A percentile compares a stretch with the other conserved stretches of the same genome.
Conservation (phyloP, 129 eudicot species). For the Flaveria linearis region DNA sequence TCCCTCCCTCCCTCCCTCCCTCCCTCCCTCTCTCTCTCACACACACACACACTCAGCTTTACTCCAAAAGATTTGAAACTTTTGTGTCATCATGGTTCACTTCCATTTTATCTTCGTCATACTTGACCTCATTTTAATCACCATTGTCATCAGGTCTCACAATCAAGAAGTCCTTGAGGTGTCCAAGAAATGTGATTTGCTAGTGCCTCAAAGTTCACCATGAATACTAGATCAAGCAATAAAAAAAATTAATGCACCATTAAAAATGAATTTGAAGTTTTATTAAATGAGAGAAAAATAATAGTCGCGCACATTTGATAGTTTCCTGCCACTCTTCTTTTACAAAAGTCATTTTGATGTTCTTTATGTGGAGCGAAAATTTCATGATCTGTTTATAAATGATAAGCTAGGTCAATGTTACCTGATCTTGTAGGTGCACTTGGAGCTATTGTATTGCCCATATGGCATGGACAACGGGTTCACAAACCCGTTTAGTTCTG, state of each 20-base stretch:
- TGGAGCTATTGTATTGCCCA: constrained; percentile 88
- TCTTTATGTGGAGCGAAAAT: neutral
- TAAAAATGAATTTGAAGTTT: neutral
- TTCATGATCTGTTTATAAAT: neutral
- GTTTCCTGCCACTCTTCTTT: neutral
- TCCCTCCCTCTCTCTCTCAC: no score
- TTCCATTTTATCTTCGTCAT: no score
- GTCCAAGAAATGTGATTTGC: no score
- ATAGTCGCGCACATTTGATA: neutral
- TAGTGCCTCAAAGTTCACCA: no score
- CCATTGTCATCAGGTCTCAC: no score
- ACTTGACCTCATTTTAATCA: no score
- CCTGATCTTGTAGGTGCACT: constrained; percentile 63
- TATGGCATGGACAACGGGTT: constrained; percentile 70
- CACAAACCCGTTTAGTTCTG: constrained; percentile 67
- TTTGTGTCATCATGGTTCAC: no score
- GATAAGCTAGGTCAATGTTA: neutral
- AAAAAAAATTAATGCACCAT: neutral
- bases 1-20: no score
- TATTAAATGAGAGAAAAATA: neutral
- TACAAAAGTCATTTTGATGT: neutral
- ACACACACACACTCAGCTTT: no score
- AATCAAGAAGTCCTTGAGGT: no score
- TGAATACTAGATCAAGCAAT: neutral
- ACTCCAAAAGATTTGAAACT: no score